Conservation (phyloP, 257 asterid species). For the Jasminum sambac region DNA sequence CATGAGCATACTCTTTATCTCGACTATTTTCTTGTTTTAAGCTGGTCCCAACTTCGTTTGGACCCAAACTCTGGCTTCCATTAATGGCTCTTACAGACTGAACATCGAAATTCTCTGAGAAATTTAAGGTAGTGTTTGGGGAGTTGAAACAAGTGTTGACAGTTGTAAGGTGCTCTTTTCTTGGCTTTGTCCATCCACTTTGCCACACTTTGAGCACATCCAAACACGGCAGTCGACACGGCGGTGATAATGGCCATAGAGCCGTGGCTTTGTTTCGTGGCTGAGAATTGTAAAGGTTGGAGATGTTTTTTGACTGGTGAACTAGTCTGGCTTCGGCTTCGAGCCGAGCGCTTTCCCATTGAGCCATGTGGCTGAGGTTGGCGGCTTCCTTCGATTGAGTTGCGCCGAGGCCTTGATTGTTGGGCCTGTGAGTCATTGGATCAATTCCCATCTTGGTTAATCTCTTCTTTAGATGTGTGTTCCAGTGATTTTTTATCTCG, state of each 20-base stretch:
- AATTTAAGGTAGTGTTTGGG: conserved; percentile 15
- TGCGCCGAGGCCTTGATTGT: conserved; percentile 29
- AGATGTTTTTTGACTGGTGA: conserved; percentile 26
- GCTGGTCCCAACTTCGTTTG: neutral
- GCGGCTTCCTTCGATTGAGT: conserved; percentile 40
- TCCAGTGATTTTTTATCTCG: conserved; percentile 59
- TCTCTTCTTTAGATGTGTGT: conserved; percentile 48
- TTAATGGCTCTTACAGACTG: conserved; percentile 8
- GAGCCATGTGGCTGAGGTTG: conserved; percentile 62
- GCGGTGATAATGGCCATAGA: neutral
- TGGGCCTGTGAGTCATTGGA: conserved; percentile 51
- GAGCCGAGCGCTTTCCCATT: conserved; percentile 57
- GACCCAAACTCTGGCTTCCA: neutral
- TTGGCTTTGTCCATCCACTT: conserved; percentile 32
- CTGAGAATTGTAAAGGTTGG: conserved; percentile 3
- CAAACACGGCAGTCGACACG: conserved; percentile 40
- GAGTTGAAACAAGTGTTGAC: conserved; percentile 14
- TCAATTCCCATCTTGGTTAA: conserved; percentile 52
- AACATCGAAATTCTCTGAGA: conserved; percentile 5
- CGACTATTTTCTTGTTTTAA: neutral
- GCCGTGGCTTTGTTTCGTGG: conserved; percentile 7
- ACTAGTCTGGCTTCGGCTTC: conserved; percentile 51
- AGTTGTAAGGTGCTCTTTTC: conserved; percentile 7
- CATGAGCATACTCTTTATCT: neutral
- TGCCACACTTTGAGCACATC: conserved; percentile 57